Percentiles rank a stretch among this genome's conserved stretches.
Evolutionary conservation across 257 asterid genomes (phyloP).

Genomic region (Ballota nigra): DNA sequence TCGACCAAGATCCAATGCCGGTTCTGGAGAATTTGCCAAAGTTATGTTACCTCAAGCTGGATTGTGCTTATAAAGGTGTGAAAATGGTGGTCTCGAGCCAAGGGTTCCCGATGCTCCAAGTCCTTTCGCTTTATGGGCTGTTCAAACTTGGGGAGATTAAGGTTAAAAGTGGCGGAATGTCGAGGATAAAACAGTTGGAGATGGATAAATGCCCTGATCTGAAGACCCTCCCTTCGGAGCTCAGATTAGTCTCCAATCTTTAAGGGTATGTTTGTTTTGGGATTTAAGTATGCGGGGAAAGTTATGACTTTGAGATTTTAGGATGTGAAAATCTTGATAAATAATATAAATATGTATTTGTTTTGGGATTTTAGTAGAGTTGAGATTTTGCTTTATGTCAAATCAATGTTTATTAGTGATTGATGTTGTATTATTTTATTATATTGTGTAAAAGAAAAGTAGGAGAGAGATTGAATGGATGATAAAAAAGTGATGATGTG

Average conservation of each 20-base stretch:
- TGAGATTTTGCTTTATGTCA: too few species aligned
- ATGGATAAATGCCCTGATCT: not conserved
- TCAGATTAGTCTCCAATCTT: not conserved
- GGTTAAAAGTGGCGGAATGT: not conserved
- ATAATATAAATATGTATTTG: too few species aligned
- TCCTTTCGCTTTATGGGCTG: not conserved
- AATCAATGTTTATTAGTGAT: too few species aligned
- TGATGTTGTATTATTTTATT: too few species aligned
- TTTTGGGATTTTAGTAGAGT: too few species aligned
- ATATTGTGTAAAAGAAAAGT: too few species aligned
- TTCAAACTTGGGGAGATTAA: not conserved
- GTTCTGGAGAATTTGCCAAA: constrained; percentile 15
- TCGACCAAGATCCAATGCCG: constrained; percentile 16
- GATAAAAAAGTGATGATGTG: too few species aligned
- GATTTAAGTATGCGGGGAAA: too few species aligned
- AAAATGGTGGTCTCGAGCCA: not conserved
- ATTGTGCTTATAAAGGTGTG: not conserved
- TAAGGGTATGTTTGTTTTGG: too few species aligned
- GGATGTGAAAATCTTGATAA: too few species aligned
- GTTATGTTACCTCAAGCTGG: constrained; percentile 1
- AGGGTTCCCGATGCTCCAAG: constrained; percentile 13
- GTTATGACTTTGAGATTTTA: too few species aligned
- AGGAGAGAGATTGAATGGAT: too few species aligned
- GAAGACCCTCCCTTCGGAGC: not conserved
- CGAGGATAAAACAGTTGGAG: not conserved